Conservation (phyloP, 805 yeast genomes). For the Candida ficus region DNA sequence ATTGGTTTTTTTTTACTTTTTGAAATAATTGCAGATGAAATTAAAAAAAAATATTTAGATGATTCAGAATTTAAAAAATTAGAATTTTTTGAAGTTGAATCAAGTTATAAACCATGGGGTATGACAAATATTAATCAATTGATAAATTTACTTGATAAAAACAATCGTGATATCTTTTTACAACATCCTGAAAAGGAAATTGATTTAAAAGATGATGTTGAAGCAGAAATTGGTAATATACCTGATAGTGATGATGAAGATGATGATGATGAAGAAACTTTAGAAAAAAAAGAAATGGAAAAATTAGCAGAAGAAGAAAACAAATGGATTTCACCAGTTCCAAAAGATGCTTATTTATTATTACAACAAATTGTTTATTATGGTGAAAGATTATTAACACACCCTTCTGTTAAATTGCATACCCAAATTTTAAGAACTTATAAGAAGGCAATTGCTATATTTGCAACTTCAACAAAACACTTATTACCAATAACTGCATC, state of each 20-base stretch:
- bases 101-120: conserved; percentile 34
- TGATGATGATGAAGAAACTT: conserved; percentile 21
- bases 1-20: conserved; percentile 73
- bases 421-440: conserved; percentile 51
- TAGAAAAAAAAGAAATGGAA: conserved; percentile 21
- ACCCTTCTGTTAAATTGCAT: conserved; percentile 53
- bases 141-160: conserved; percentile 36
- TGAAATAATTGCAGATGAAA: conserved; percentile 49
- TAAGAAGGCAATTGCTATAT: conserved; percentile 39
- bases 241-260: conserved; percentile 32
- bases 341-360: conserved; percentile 52
- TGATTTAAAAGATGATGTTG: conserved; percentile 35
- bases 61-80: conserved; percentile 12
- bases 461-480: conserved; percentile 43
- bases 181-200: conserved; percentile 25
- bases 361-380: conserved; percentile 60
- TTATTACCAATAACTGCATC: conserved; percentile 48
- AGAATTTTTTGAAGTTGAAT: conserved; percentile 22
- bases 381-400: conserved; percentile 65
- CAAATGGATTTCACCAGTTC: conserved; percentile 65
- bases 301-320: conserved; percentile 25
- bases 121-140: conserved; percentile 40
- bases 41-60: conserved; percentile 32
- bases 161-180: conserved; percentile 25
- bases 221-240: conserved; percentile 29